Conservation (phyloP, 2,329 filamentous ascomycete species). For the Fusarium denticulatum region DNA sequence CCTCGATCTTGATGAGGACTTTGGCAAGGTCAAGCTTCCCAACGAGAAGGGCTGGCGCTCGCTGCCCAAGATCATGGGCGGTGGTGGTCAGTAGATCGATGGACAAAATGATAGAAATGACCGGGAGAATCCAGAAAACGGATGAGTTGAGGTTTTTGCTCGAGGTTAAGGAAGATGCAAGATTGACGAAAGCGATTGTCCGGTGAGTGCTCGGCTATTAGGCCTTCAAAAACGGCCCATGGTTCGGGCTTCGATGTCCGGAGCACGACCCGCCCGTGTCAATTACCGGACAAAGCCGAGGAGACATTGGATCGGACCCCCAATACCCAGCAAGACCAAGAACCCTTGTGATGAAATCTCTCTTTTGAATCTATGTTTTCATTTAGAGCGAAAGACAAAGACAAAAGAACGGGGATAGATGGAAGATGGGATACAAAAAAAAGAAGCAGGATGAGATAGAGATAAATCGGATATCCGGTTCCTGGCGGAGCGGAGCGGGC, state of each 20-base stretch:
- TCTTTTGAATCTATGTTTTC: conserved; percentile 27
- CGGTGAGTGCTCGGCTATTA: conserved; percentile 40
- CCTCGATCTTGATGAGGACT: conserved; percentile 91
- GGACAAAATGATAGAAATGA: conserved; percentile 3
- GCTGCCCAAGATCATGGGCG: conserved; percentile 61
- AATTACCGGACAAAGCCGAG: conserved; percentile 32
- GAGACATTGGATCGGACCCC: neutral
- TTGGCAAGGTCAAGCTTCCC: conserved; percentile 77
- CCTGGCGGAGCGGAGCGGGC: conserved; percentile 31
- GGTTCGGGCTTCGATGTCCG: conserved; percentile 31
- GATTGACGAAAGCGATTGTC: conserved; percentile 22
- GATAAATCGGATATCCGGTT: conserved; percentile 29
- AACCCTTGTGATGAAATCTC: neutral
- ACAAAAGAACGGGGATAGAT: conserved; percentile 16
- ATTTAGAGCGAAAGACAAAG: conserved; percentile 16
- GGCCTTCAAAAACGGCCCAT: conserved; percentile 9
- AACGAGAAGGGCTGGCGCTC: conserved; percentile 63
- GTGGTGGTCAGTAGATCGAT: conserved; percentile 45
- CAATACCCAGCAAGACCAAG: neutral
- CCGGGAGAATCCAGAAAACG: neutral
- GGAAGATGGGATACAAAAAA: conserved; percentile 18
- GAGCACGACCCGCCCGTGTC: conserved; percentile 17
- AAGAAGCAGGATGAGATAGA: conserved; percentile 14
- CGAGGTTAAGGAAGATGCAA: conserved; percentile 11
- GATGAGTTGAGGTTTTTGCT: conserved; percentile 1